Base-by-base conservation (phyloP, 192 early-diverging fungal genomes). In the Haplosporangium gracile region DNA sequence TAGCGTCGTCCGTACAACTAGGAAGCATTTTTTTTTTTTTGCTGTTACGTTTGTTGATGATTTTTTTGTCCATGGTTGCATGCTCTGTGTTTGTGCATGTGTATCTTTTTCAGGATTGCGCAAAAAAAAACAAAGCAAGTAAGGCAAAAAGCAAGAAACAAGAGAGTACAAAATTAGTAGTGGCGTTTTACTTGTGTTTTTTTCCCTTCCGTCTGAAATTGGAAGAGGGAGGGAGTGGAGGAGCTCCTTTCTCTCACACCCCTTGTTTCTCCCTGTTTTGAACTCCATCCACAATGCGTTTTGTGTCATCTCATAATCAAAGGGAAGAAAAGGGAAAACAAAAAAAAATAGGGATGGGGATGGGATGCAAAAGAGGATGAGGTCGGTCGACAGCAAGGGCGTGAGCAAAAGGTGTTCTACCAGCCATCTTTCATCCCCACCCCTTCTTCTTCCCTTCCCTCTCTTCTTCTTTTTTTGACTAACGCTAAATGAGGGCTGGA, bases 261-360 rank as follows among this genome's bases (percentile, higher is more conserved):
- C 82, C 82, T 83, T 83, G 75, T 68, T 75, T 70, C 82, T 83
- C 82, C 82, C 82, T 83, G 76, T 83, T 83, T 83, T 78, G 72
- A 71, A 39, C 32, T 53, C 55, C 45, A 43, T 43, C 68, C 39
- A 49, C 51, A 42, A 57, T 77, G 70, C 82, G 82, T 83, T 83
- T 79, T 83, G 82, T 83, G 51, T 83, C 82, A 75, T 83, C 77
- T 83, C 77, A 83, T 83, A 83, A 79, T 83, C 82, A 83, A 78
- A 73, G 68, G 73, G 69, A 34, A 63, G 38, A 73, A 42, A 76
- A 39, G 20, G 24, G 34, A 29, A 40, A 38, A 39, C 32, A 24
- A 11, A 77, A 68, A 77, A 49, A 47, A 75, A 53, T 22, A 42
- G 74, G 53, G 34, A n/a, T 16, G 65, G 32, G 29, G 65, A 18